These are phyloP conservation scores for Volvox reticuliferus DNA, from an alignment of 139 green algal species.

Conservation along the genomic window DNA sequence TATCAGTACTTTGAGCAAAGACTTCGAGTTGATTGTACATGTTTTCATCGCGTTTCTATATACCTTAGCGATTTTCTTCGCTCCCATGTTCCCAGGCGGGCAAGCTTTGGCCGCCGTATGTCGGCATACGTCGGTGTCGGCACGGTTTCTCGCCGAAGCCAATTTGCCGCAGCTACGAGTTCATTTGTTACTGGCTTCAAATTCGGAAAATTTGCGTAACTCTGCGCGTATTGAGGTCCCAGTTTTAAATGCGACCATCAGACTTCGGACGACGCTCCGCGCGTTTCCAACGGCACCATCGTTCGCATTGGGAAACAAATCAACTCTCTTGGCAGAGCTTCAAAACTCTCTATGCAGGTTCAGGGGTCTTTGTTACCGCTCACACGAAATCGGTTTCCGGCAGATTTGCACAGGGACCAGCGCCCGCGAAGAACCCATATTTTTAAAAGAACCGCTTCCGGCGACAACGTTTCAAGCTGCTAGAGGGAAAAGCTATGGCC, in stretches of 20 bases:
- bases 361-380: too few relatives aligned
- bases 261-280: neutral
- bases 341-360: too few relatives aligned
- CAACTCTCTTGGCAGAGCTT: too few relatives aligned
- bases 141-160: neutral
- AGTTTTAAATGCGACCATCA: neutral
- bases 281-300: neutral
- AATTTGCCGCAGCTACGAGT: neutral
- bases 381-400: too few relatives aligned
- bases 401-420: too few relatives aligned
- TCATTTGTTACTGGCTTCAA: too few relatives aligned
- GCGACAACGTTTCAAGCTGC: too few relatives aligned
- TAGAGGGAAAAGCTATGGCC: too few relatives aligned
- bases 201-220: too few relatives aligned
- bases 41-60: neutral
- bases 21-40: neutral
- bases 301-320: neutral
- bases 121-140: constrained; percentile 10
- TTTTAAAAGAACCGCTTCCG: too few relatives aligned
- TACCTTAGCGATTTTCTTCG: neutral
- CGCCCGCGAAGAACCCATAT: too few relatives aligned
- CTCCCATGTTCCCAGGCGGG: neutral
- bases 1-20: too few relatives aligned
- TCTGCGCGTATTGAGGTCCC: neutral
- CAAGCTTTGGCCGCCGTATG: neutral